Base-by-base conservation (phyloP, 371 early-diverging fungal genomes). In the Zancudomyces culisetae region DNA sequence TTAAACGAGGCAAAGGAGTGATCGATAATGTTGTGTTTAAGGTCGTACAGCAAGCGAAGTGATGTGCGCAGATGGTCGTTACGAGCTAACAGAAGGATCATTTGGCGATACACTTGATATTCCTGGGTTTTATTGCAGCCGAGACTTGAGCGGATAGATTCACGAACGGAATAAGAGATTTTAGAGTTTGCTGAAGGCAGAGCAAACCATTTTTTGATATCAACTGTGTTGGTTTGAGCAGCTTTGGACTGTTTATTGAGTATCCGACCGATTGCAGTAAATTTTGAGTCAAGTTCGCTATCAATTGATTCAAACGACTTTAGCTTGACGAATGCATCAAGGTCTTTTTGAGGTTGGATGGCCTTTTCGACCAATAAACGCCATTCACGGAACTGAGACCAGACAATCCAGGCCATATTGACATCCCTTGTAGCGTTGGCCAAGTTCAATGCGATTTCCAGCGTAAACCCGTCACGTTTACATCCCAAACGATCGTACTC, bases 401-500 rank as follows among this genome's bases (percentile, higher is more conserved):
- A 66, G 18, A 67, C 59, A 2, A 59, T 56, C 66, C 66, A 66
- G 12, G 68, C 66, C 24, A 55, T 66, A 19, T 56, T 57, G 20
- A 66, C 58, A 22, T 66, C 66, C 26, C 66, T 61, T 0, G 60
- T 60, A n/a, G 58, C 60, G 24, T 55, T 62, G 10, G 67, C 66
- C 28, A 59, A 53, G 22, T 52, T 45, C 27, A 66, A 54, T 35
- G 54, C 48, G 24, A 57, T 53, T 18, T 66, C 50, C 56, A 71
- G 78, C 0, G 80, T 78, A 61, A 70, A 72, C 26, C 75, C 78
- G 53, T 76, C 73, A 18, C 64, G 71, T 21, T 63, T 52, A 21
- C 72, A 61, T 0, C 57, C 41, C 27, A 65, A 62, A 47, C 66
- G 63, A 2, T 66, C 60, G 52, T 74, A 80, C 29, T 60, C 60